Base-by-base conservation (phyloP, 2,329 filamentous ascomycete species). In the Ophiocordyceps camponoti-rufipedis region DNA sequence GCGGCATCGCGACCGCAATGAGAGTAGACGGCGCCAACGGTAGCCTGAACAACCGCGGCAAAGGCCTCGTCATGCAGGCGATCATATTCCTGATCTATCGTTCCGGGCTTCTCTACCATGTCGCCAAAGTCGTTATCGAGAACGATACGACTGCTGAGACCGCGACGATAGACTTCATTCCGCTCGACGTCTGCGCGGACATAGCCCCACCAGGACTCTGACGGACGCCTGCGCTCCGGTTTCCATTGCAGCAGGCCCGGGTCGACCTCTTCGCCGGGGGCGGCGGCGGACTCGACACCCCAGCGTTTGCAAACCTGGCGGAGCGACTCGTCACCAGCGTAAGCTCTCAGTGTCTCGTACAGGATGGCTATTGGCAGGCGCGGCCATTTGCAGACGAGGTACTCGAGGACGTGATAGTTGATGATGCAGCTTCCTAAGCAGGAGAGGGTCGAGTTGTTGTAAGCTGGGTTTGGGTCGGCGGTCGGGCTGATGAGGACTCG, bases 211-310 rank as follows among this genome's bases (percentile, higher is more conserved):
- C 56, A 68, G 49, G 58, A 69, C 60, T 67, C 62, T 44, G 65
- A 58, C 19, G 68, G 56, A 18, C 69, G 68, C 14, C 64, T 58
- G 6, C 66, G 54, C 45, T 71, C 62, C 58, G 64, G 64, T 64
- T 66, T 66, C 70, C 87, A 94, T 60, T 96, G 91, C 49, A 98
- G 69, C 45, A 94, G 69, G 6, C 89, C 91, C 0, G 88, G 81
- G 60, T 98, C 91, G 46, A 96, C 88, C 65, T 96, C 89, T 48
- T 77, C 77, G 44, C 89, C 91, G 0, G 91, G 91, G 18, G 78
- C 81, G 11, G 83, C 85, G n/a, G 85, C 89, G 41, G 71, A 66
- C 61, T 96, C 89, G 14, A 96, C 78, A 64, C 91, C 91, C 91
- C 91, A 98, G 65, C 91, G 83, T 50, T 73, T 69, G 14, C 84